Evolutionary conservation across 768 basidiomycete species (phyloP).

Genomic region (Kwoniella shandongensis): DNA sequence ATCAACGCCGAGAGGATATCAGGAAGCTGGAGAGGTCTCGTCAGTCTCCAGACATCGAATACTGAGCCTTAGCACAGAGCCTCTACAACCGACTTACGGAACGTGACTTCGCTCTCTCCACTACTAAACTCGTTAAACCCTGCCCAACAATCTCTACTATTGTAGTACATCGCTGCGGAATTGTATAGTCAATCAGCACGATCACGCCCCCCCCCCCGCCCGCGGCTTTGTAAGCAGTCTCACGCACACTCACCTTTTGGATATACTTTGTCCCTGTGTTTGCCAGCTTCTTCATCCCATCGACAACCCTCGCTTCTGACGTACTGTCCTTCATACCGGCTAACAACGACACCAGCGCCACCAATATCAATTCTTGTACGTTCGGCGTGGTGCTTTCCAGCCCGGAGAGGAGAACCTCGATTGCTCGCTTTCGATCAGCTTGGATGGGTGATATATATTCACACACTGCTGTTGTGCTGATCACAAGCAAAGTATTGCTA

Average conservation of each 20-base stretch:
- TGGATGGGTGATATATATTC: background rate
- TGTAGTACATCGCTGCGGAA: slow-evolving; percentile 18
- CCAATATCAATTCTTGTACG: slow-evolving; percentile 24
- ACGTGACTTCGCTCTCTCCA: background rate
- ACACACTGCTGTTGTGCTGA: slow-evolving; percentile 18
- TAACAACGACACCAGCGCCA: slow-evolving; percentile 11
- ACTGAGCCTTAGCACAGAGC: background rate
- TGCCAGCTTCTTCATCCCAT: background rate
- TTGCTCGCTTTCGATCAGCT: background rate
- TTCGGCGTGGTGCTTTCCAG: background rate
- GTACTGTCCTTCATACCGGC: background rate
- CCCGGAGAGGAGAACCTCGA: background rate
- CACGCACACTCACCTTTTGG: slow-evolving; percentile 9
- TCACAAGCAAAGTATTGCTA: slow-evolving; percentile 9
- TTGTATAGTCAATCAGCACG: background rate
- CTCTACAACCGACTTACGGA: slow-evolving; percentile 4
- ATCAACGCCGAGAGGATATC: slow-evolving; percentile 14
- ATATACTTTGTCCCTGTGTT: background rate
- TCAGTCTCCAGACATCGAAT: background rate
- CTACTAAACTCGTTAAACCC: slow-evolving; percentile 11
- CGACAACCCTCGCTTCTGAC: background rate
- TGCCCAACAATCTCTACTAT: slow-evolving; percentile 4
- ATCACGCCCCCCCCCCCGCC: background rate
- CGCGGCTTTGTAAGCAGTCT: background rate
- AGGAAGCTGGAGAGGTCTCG: slow-evolving; percentile 4